Evolutionary conservation across 331 rosid genomes (phyloP), one percentile per base, ranked within the genome.

Genomic region (Quercus phellos): DNA sequence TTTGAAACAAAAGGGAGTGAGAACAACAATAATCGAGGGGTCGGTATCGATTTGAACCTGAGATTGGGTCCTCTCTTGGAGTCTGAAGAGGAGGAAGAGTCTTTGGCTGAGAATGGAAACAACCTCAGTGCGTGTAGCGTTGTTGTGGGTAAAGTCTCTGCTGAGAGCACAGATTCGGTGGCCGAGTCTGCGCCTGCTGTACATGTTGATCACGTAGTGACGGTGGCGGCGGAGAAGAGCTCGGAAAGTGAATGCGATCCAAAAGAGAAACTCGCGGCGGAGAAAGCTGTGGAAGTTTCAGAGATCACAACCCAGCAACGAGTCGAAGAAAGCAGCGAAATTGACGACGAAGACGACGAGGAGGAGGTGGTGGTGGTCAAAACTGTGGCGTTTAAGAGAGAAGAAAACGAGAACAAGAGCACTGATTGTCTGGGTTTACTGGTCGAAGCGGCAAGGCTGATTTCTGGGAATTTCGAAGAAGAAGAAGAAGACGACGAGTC

Each of bases 401-500:
- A 66, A 67, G 64, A 4, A 19, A 38, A 38, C 46, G 18, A 14
- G 32, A 55, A 22, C 38, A 66, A 27, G 58, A 56, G 70, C 17
- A 53, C 7, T 29, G 81, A 85, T 54, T 80, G 69, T 70, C 34
- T 88, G 6, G 87, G 86, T 73, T 58, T 88, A 64, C 85, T 88
- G 3, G 74, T 81, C 22, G 85, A 88, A 71, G 91, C 91, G 59
- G 88, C 89, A 22, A 81, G 78, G 43, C 80, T 85, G 29, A 22
- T 88, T 8, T 74, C 72, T 8, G 70, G 68, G 10, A 63, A 38
- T 59, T 71, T 85, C 4, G 81, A 30, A 13, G 79, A 76, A 38
- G 43, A 38, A 35, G 43, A 38, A 38, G 43, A 38, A 8, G 46
- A 38, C 43, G 2, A 7, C 11, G 46, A 38, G 46, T 38, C 19